Percentiles rank a stretch among this genome's conserved stretches.
These are phyloP conservation scores for Solanum bulbocastanum DNA, from an alignment of 257 asterid species.

Conservation along the genomic window DNA sequence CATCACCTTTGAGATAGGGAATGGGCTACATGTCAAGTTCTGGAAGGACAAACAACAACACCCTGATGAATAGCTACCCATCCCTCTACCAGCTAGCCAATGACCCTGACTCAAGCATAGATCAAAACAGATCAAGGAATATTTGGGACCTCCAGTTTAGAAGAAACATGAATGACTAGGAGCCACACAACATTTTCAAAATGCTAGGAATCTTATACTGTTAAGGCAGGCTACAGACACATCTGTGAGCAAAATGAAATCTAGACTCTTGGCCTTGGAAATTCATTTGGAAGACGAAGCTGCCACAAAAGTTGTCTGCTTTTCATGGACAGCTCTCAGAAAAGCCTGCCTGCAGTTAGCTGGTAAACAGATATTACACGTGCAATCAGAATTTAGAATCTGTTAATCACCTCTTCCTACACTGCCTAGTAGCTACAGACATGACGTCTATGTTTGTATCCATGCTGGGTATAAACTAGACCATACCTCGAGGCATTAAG, in stretches of 20 bases:
- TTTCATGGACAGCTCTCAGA: background rate
- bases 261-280: background rate
- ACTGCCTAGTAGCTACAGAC: background rate
- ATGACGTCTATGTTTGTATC: background rate
- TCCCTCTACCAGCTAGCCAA: background rate
- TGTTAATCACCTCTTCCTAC: background rate
- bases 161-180: background rate
- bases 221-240: background rate
- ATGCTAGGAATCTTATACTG: background rate
- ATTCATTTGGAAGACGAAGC: background rate
- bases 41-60: background rate
- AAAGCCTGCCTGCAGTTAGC: background rate
- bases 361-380: background rate
- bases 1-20: background rate
- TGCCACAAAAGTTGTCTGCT: background rate
- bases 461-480: background rate
- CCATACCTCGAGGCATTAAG: background rate
- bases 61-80: background rate
- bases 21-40: background rate
- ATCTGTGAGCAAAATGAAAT: background rate
- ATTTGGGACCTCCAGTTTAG: background rate
- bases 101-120: background rate
- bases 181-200: background rate
- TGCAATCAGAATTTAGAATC: background rate
- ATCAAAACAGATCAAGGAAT: background rate